Percentiles rank a stretch among this genome's conserved stretches.
Conservation (phyloP, 202 grass and related monocot genomes). For the Cymbopogon flexuosus region DNA sequence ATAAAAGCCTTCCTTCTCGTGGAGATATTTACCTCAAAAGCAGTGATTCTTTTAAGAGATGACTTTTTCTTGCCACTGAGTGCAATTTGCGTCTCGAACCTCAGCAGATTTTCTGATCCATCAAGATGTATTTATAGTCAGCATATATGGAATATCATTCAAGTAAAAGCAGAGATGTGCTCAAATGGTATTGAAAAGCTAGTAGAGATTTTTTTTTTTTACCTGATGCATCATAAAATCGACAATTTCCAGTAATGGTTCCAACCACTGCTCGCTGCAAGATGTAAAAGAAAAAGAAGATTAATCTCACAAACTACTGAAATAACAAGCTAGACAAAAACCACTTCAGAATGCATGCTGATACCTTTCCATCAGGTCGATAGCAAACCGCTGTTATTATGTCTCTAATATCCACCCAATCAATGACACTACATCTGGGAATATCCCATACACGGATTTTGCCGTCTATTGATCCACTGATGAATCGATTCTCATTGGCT, state of each 20-base stretch:
- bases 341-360: background rate
- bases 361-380: conserved; percentile 62
- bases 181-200: background rate
- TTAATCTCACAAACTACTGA: conserved; percentile 27
- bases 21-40: conserved; percentile 65
- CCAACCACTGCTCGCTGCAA: conserved; percentile 74
- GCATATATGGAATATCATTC: background rate
- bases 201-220: conserved; percentile 22
- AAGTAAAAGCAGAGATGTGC: background rate
- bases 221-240: conserved; percentile 84
- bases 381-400: conserved; percentile 83
- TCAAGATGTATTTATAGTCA: conserved; percentile 12
- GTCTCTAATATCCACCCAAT: conserved; percentile 77
- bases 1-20: background rate
- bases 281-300: conserved; percentile 3
- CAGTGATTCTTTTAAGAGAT: conserved; percentile 61
- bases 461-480: conserved; percentile 91
- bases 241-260: conserved; percentile 78
- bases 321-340: conserved; percentile 11
- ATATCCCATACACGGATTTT: conserved; percentile 92
- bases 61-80: conserved; percentile 65
- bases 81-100: conserved; percentile 54
- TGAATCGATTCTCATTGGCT: conserved; percentile 53
- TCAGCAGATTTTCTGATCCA: conserved; percentile 53
- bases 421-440: conserved; percentile 51